phyloP scores from a whole-genome alignment of 345 rosid species.

The Acer negundo region DNA sequence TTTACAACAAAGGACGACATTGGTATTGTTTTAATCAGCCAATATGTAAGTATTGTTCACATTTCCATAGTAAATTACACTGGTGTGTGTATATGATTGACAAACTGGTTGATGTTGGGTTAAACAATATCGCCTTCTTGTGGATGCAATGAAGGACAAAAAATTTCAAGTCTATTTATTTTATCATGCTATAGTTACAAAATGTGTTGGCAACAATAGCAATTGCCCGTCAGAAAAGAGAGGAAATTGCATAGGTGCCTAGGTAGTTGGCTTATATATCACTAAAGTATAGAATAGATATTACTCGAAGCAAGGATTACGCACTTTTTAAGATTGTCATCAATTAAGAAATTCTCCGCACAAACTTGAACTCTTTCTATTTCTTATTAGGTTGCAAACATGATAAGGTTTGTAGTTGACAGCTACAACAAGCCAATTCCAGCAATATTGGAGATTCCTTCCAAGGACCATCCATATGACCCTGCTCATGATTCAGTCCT shows the following conservation, averaged over 20 bases:
- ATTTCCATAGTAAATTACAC: not conserved
- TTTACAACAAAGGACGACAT: constrained; percentile 79
- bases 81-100: not conserved
- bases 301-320: not conserved
- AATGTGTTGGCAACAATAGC: not conserved
- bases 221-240: not conserved
- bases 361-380: not conserved
- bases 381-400: constrained; percentile 25
- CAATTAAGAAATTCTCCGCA: not conserved
- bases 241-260: not conserved
- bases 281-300: not conserved
- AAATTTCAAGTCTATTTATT: no score
- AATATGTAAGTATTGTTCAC: constrained; percentile 64
- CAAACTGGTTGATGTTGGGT: no score
- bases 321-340: not conserved
- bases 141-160: no score
- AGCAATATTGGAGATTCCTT: constrained; percentile 35
- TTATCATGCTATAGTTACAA: not conserved
- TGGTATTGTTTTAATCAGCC: constrained; percentile 75
- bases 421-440: constrained; percentile 31
- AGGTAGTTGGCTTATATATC: not conserved
- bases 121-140: no score
- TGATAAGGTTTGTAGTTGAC: constrained; percentile 28
- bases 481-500: constrained; percentile 29
- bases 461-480: constrained; percentile 30